Evolutionary conservation across 1,284 basidiomycete genomes (phyloP).

Genomic region (Lignosus rhinocerotis): DNA sequence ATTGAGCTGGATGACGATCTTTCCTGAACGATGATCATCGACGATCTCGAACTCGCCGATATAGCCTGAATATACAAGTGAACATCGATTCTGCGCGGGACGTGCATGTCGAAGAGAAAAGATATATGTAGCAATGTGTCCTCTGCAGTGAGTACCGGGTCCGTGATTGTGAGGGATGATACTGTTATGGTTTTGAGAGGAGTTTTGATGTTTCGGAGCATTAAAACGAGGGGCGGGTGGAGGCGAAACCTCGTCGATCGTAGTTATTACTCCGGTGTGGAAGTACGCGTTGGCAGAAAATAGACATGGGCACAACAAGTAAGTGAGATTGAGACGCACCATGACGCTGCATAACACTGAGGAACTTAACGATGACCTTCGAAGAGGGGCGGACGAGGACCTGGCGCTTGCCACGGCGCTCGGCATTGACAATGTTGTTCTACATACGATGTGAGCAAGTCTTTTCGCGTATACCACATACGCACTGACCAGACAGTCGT

Average conservation of each 20-base stretch:
- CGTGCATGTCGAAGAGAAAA: conserved; percentile 1
- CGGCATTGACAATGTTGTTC: conserved; percentile 98
- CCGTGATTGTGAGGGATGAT: conserved; percentile 41
- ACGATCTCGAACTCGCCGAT: conserved; percentile 99
- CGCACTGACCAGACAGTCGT: conserved; percentile 73
- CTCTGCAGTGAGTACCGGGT: conserved; percentile 57
- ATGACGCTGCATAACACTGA: conserved; percentile 97
- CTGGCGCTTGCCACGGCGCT: conserved; percentile 97
- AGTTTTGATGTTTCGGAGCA: conserved; percentile 60
- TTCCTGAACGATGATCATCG: conserved; percentile 98
- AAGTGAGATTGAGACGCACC: conserved; percentile 56
- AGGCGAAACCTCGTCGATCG: conserved; percentile 55
- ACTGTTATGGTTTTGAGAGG: conserved; percentile 51
- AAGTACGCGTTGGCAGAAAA: conserved; percentile 8
- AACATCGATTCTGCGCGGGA: conserved; percentile 12
- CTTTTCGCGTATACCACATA: no score
- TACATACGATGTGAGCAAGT: conserved; percentile 28
- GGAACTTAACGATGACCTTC: conserved; percentile 95
- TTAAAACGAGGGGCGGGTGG: conserved; percentile 72
- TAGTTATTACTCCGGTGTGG: conserved; percentile 70
- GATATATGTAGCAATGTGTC: conserved; percentile 43
- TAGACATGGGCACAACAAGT: conserved; percentile 5
- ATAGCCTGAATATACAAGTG: conserved; percentile 66
- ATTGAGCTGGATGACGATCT: conserved; percentile 98
- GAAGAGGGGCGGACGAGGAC: conserved; percentile 94